These are phyloP conservation scores for Stereum hirsutum DNA, from an alignment of 1,284 basidiomycete genomes.

Conservation along the genomic window DNA sequence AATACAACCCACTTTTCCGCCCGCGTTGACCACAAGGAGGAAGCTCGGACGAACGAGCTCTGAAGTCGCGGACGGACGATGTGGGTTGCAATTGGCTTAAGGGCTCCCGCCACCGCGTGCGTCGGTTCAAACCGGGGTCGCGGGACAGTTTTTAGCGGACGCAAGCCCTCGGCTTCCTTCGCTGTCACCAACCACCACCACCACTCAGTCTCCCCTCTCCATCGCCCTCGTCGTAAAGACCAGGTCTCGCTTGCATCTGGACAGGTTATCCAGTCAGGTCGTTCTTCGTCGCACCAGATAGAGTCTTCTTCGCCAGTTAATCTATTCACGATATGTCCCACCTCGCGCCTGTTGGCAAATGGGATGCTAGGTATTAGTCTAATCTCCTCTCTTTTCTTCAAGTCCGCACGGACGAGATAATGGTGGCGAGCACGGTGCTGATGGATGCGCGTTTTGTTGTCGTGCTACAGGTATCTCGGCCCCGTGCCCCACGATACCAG, in stretches of 20 bases:
- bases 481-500: slow-evolving; percentile 64
- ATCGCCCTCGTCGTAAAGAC: slow-evolving; percentile 4
- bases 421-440: background rate
- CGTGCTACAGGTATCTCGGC: slow-evolving; percentile 47
- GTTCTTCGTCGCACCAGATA: slow-evolving; percentile 11
- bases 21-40: too few species aligned
- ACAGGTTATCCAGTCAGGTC: slow-evolving; percentile 24
- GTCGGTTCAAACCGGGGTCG: background rate
- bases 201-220: slow-evolving; percentile 11
- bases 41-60: too few species aligned
- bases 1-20: too few species aligned
- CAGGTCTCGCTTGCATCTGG: slow-evolving; percentile 16
- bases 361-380: slow-evolving; percentile 65
- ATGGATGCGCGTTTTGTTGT: background rate
- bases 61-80: too few species aligned
- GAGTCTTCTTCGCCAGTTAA: slow-evolving; percentile 18
- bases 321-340: slow-evolving; percentile 17
- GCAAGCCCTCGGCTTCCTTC: background rate
- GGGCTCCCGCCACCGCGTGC: too few species aligned
- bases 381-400: slow-evolving; percentile 8
- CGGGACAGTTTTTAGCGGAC: slow-evolving; percentile 4
- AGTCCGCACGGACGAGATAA: too few species aligned
- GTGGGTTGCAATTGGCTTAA: too few species aligned
- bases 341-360: slow-evolving; percentile 39
- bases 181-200: slow-evolving; percentile 5